These are phyloP conservation scores for Allantophomopsis lycopodina DNA, from an alignment of 2,329 filamentous ascomycete species.

Conservation along the genomic window DNA sequence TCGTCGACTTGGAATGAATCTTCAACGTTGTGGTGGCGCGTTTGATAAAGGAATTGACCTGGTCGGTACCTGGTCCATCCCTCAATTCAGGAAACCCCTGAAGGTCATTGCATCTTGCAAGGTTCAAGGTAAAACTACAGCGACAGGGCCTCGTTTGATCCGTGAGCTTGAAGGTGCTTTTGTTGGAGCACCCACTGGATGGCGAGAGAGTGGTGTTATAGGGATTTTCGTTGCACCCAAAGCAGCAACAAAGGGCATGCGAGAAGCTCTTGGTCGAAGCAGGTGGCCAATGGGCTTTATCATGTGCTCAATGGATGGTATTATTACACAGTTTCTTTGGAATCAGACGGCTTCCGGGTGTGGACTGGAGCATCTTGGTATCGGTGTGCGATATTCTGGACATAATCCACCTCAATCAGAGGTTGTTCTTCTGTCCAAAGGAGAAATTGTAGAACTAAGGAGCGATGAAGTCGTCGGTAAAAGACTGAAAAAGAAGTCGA, in stretches of 20 bases:
- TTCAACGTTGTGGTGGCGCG: slow-evolving; percentile 50
- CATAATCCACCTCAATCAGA: slow-evolving; percentile 19
- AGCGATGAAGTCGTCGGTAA: no score
- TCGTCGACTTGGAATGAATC: slow-evolving; percentile 43
- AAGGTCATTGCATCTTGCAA: slow-evolving; percentile 57
- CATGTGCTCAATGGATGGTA: slow-evolving; percentile 42
- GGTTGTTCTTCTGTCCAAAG: slow-evolving; percentile 37
- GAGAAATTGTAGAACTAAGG: slow-evolving; percentile 13
- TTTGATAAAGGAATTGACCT: slow-evolving; percentile 65
- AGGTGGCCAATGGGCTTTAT: slow-evolving; percentile 60
- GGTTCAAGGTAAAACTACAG: slow-evolving; percentile 30
- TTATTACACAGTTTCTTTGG: slow-evolving; percentile 58
- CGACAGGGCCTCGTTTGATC: slow-evolving; percentile 39
- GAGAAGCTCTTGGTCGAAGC: slow-evolving; percentile 56
- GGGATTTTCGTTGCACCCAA: slow-evolving; percentile 58
- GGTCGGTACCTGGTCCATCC: slow-evolving; percentile 54
- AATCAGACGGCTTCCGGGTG: slow-evolving; percentile 48
- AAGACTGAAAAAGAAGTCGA: no score
- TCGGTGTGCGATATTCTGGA: slow-evolving; percentile 28
- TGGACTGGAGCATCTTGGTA: slow-evolving; percentile 46
- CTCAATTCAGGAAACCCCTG: slow-evolving; percentile 24
- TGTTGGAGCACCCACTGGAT: slow-evolving; percentile 57
- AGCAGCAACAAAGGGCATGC: slow-evolving; percentile 64
- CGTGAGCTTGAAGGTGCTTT: slow-evolving; percentile 76
- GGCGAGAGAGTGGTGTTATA: slow-evolving; percentile 50